Percentiles rank a stretch among this genome's conserved stretches.
These are phyloP conservation scores for Sordariomycetes sp. DNA, from an alignment of 2,329 filamentous ascomycete genomes.

Conservation along the genomic window DNA sequence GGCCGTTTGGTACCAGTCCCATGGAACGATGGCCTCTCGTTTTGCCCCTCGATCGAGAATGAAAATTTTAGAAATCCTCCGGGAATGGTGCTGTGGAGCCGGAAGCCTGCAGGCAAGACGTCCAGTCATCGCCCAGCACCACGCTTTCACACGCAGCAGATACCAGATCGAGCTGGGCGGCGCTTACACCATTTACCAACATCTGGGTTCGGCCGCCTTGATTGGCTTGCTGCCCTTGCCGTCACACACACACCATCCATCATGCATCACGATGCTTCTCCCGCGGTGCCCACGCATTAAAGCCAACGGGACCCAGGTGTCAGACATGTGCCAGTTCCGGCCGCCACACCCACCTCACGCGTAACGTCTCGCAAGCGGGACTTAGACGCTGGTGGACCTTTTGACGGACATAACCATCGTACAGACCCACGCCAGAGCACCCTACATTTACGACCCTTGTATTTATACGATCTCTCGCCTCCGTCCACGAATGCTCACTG, in stretches of 20 bases:
- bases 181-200: background rate
- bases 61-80: too few relatives aligned
- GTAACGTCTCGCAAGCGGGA: too few relatives aligned
- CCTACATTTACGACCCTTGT: background rate
- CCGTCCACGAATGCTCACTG: background rate
- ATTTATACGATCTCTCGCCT: background rate
- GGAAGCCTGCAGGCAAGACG: too few relatives aligned
- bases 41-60: too few relatives aligned
- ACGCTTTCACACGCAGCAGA: too few relatives aligned
- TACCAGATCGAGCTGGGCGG: background rate
- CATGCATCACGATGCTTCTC: background rate
- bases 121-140: background rate
- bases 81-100: too few relatives aligned
- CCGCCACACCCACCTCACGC: too few relatives aligned
- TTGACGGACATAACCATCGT: background rate
- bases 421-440: background rate
- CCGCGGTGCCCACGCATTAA: background rate
- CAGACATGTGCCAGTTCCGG: too few relatives aligned
- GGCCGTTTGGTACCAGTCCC: too few relatives aligned
- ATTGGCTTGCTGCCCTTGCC: background rate
- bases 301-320: background rate
- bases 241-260: background rate
- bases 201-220: background rate
- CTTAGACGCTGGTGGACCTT: too few relatives aligned
- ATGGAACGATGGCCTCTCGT: too few relatives aligned